Percentiles rank a stretch among this genome's conserved stretches.
Conservation (phyloP, 768 basidiomycete species). For the Sporobolomyces pararoseus region DNA sequence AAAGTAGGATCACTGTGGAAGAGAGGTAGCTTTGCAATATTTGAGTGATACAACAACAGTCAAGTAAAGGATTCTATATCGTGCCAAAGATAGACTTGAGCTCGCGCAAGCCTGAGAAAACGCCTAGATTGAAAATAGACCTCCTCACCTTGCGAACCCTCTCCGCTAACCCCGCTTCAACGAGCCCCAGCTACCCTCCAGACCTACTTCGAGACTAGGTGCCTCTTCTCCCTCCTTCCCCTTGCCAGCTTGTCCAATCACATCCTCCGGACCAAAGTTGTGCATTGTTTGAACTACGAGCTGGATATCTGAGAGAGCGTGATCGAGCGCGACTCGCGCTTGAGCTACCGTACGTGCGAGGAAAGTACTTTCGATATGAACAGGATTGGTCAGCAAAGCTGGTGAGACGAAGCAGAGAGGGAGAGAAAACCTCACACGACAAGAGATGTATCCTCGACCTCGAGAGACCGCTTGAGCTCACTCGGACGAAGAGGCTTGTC, state of each 20-base stretch:
- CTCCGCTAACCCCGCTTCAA: constrained; percentile 3
- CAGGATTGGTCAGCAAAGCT: not conserved
- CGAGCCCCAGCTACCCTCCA: constrained; percentile 36
- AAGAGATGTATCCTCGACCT: constrained; percentile 10
- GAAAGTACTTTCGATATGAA: not conserved
- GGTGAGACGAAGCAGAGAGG: not conserved
- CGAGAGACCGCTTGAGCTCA: constrained; percentile 18
- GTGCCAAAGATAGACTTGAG: too few relatives aligned
- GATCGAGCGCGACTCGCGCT: constrained; percentile 37
- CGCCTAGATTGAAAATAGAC: too few relatives aligned
- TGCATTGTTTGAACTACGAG: constrained; percentile 42
- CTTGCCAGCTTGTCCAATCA: not conserved
- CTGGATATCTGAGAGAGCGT: constrained; percentile 36
- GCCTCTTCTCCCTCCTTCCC: constrained; percentile 1
- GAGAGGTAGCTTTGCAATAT: too few relatives aligned
- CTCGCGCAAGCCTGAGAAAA: too few relatives aligned
- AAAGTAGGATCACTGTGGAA: too few relatives aligned
- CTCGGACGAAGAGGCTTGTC: constrained; percentile 24
- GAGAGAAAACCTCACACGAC: constrained; percentile 12
- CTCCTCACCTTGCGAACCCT: too few relatives aligned
- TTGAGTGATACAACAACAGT: too few relatives aligned
- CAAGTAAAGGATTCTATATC: too few relatives aligned
- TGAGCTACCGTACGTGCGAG: constrained; percentile 22
- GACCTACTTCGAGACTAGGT: constrained; percentile 29
- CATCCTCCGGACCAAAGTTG: constrained; percentile 26